Base-by-base conservation (phyloP, 2,329 filamentous ascomycete species). In the Exutisphaerella laricina region DNA sequence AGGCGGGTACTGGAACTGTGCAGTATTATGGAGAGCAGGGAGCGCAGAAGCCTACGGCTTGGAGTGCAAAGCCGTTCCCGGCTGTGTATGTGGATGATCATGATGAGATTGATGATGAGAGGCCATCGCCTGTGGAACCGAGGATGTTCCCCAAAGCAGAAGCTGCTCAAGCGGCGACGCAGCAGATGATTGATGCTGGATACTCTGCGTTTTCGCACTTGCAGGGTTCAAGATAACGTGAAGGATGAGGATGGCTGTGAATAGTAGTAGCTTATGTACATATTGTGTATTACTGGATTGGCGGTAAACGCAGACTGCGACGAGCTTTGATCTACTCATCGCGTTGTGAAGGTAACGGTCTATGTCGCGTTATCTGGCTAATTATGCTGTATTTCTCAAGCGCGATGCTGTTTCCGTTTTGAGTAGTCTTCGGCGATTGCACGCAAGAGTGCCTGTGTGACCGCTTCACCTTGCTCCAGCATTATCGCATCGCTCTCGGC, bases 371-470 rank as follows among this genome's bases (percentile, higher is more conserved):
- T n/a, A n/a, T n/a, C n/a, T n/a, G n/a, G n/a, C n/a, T n/a, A n/a
- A n/a, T n/a, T n/a, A n/a, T n/a, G n/a, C n/a, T n/a, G n/a, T n/a
- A n/a, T n/a, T n/a, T n/a, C n/a, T n/a, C n/a, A n/a, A 8, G 13
- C 14, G 2, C 3, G 17, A 13, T 23, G n/a, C 5, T 22, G 8
- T 13, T 20, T n/a, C 14, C 14, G 33, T 12, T 14, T 29, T 17
- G 32, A 5, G 50, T 57, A 61, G 32, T 49, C 58, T 26, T 59
- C 60, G 4, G 63, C 66, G 51, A 69, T 53, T 3, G 63, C 60
- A 41, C 52, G 52, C 18, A 69, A 59, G 44, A 67, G 45, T 37
- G 55, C 57, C 4, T 39, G 25, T 8, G 48, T 43, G n/a, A 66
- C 61, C 41, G 48, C 51, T 26, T 53, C 51, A 5, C 65, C 66